These are phyloP conservation scores for Grosmannia penicillata DNA, from an alignment of 2,329 filamentous ascomycete genomes.

Conservation along the genomic window DNA sequence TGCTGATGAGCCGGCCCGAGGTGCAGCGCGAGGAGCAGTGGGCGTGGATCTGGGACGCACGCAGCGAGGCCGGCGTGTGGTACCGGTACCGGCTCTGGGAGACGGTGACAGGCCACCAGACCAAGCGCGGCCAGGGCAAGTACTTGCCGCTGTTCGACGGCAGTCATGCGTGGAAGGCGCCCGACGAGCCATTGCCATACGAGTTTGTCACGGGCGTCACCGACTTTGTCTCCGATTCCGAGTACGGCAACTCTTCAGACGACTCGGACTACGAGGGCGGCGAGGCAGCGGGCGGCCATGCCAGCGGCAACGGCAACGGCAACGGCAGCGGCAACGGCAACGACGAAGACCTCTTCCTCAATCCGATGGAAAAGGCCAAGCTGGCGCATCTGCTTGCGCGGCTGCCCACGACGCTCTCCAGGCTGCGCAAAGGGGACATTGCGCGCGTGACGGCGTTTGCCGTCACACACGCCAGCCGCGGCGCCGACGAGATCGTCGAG, in stretches of 20 bases:
- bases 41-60: constrained; percentile 85
- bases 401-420: constrained; percentile 60
- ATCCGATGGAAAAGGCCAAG: constrained; percentile 71
- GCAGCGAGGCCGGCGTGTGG: constrained; percentile 67
- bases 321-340: constrained; percentile 19
- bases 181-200: constrained; percentile 58
- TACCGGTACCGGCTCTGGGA: constrained; percentile 91
- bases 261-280: constrained; percentile 51
- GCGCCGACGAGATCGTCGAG: constrained; percentile 82
- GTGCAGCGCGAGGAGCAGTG: constrained; percentile 81
- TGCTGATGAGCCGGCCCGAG: constrained; percentile 74
- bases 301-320: constrained; percentile 3
- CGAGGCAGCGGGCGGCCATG: constrained; percentile 45
- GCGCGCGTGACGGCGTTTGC: constrained; percentile 79
- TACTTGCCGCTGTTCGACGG: constrained; percentile 60
- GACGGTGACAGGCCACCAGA: constrained; percentile 52
- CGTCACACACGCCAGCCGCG: constrained; percentile 70
- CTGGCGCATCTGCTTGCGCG: constrained; percentile 72
- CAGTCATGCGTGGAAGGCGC: constrained; percentile 62
- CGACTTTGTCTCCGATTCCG: constrained; percentile 68
- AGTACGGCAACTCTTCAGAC: constrained; percentile 67
- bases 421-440: constrained; percentile 70
- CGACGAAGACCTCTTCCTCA: constrained; percentile 51
- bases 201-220: constrained; percentile 66
- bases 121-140: constrained; percentile 29